These are phyloP conservation scores for Isoetes taiwanensis DNA, from an alignment of 75 land plant species.

Conservation along the genomic window DNA sequence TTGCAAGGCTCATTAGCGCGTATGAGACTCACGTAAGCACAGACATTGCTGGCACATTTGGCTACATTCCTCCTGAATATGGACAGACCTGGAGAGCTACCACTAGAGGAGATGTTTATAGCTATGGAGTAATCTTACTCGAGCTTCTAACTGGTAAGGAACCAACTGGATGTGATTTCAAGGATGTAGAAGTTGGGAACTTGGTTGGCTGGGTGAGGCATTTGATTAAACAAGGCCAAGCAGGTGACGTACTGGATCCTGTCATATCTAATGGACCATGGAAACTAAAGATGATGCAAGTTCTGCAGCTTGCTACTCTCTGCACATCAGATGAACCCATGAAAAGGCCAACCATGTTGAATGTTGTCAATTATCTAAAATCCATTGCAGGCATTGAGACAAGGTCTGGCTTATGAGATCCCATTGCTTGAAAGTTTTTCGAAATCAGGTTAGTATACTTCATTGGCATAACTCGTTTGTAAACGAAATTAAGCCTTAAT, in stretches of 20 bases:
- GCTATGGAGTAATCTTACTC: conserved; percentile 24
- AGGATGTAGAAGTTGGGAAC: conserved; percentile 50
- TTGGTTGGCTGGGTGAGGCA: conserved; percentile 61
- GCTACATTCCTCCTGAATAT: not conserved
- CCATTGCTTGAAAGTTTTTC: too few relatives aligned
- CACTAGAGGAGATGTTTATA: conserved; percentile 38
- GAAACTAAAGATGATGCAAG: conserved; percentile 18
- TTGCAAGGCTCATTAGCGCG: conserved; percentile 55
- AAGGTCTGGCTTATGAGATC: too few relatives aligned
- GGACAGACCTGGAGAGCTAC: conserved; percentile 30
- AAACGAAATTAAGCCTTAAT: too few relatives aligned
- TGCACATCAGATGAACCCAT: conserved; percentile 24
- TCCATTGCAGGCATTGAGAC: conserved; percentile 13
- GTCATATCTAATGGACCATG: conserved; percentile 9
- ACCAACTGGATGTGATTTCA: conserved; percentile 53
- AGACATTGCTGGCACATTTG: conserved; percentile 46
- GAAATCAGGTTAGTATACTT: too few relatives aligned
- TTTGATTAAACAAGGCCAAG: conserved; percentile 26
- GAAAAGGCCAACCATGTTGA: conserved; percentile 25
- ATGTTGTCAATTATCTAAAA: conserved; percentile 15
- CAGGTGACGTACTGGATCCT: conserved; percentile 34
- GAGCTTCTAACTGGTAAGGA: conserved; percentile 51
- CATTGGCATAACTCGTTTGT: too few relatives aligned
- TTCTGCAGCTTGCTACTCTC: conserved; percentile 15
- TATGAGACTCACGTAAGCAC: conserved; percentile 67